These are phyloP conservation scores for Trametes sp. DNA, from an alignment of 1,284 basidiomycete genomes.

Conservation along the genomic window DNA sequence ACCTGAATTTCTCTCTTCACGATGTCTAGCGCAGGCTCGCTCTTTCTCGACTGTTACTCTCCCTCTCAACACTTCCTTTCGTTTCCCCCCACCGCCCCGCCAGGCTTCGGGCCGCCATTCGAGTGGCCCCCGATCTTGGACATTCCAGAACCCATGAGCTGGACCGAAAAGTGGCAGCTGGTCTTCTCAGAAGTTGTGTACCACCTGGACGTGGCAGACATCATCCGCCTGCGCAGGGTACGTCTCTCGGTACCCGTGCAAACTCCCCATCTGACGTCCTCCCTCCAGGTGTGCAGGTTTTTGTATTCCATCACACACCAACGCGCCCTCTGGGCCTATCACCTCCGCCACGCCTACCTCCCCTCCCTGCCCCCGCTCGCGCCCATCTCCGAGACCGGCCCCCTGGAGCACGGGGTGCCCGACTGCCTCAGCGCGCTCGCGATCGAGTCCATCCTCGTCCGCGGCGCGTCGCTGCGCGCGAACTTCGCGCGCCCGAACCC, in stretches of 20 bases:
- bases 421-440: background rate
- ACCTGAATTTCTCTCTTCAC: background rate
- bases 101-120: no score
- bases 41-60: background rate
- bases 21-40: background rate
- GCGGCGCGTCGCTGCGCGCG: background rate
- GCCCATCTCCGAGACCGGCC: background rate
- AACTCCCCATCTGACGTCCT: background rate
- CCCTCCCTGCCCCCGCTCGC: background rate
- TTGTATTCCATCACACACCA: background rate
- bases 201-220: background rate
- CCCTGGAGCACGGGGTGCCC: background rate
- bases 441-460: constrained; percentile 4
- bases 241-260: background rate
- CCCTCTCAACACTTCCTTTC: background rate
- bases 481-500: background rate
- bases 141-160: background rate
- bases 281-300: background rate
- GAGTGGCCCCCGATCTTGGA: background rate
- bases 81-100: background rate
- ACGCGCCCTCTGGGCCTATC: background rate
- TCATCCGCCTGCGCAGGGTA: constrained; percentile 5
- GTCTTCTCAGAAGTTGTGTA: background rate
- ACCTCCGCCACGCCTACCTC: background rate
- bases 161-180: background rate